Percentiles rank a stretch among this genome's conserved stretches.
Evolutionary conservation across 805 yeast species (phyloP).

Genomic region (Candida piceae): DNA sequence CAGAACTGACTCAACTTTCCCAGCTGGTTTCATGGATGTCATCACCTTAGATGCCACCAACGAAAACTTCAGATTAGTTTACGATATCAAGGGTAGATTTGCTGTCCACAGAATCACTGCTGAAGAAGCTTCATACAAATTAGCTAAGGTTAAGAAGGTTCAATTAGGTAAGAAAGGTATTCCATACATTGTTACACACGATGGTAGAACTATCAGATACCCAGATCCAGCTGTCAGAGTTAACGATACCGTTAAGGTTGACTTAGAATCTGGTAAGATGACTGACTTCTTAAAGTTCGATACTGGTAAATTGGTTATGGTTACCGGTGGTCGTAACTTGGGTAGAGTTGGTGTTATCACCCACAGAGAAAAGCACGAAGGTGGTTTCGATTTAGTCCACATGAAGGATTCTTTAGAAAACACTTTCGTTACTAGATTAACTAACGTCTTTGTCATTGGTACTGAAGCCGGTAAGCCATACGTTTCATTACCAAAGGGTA

Average conservation of each 20-base stretch:
- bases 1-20: slow-evolving; percentile 98
- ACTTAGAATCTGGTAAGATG: slow-evolving; percentile 93
- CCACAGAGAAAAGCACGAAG: slow-evolving; percentile 97
- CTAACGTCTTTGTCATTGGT: slow-evolving; percentile 92
- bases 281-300: slow-evolving; percentile 86
- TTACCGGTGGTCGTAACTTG: slow-evolving; percentile 98
- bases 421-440: slow-evolving; percentile 91
- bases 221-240: slow-evolving; percentile 97
- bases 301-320: slow-evolving; percentile 87
- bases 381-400: slow-evolving; percentile 97
- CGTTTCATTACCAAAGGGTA: slow-evolving; percentile 97
- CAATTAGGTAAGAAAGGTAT: slow-evolving; percentile 98
- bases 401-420: slow-evolving; percentile 92
- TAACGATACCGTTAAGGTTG: slow-evolving; percentile 97
- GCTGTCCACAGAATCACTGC: slow-evolving; percentile 99
- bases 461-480: slow-evolving; percentile 86
- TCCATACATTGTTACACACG: slow-evolving; percentile 99
- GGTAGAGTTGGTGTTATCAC: slow-evolving; percentile 95
- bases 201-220: slow-evolving; percentile 99
- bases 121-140: slow-evolving; percentile 97
- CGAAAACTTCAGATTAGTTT: slow-evolving; percentile 98
- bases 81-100: slow-evolving; percentile 98
- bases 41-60: slow-evolving; percentile 95
- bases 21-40: slow-evolving; percentile 99
- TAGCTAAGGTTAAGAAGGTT: slow-evolving; percentile 96